Conservation (phyloP, 495 filamentous ascomycete genomes). For the Trichoderma erinaceum region DNA sequence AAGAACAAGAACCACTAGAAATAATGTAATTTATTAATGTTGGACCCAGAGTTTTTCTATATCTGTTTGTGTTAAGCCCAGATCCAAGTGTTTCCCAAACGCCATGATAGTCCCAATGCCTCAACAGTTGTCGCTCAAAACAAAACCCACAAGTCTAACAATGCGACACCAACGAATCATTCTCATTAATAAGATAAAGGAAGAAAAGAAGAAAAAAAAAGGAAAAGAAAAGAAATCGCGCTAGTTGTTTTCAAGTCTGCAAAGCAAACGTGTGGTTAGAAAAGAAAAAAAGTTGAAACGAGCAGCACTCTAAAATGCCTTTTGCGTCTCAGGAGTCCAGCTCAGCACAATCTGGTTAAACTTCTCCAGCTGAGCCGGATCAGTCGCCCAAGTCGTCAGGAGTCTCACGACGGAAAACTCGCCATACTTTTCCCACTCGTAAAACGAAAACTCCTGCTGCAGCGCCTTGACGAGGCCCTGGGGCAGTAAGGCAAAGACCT, state of each 20-base stretch:
- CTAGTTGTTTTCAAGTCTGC: neutral
- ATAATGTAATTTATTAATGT: no score
- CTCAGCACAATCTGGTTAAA: slow-evolving; percentile 3
- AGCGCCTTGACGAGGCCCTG: slow-evolving; percentile 9
- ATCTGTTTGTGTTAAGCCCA: no score
- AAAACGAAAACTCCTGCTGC: slow-evolving; percentile 14
- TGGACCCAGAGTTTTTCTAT: no score
- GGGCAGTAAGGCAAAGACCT: slow-evolving; percentile 15
- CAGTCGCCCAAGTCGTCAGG: slow-evolving; percentile 15
- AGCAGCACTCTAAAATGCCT: neutral
- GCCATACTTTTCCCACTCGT: slow-evolving; percentile 14
- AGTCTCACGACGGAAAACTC: slow-evolving; percentile 10
- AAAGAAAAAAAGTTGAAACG: neutral
- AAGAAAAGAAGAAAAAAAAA: neutral
- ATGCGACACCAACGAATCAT: no score
- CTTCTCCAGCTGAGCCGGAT: slow-evolving; percentile 11
- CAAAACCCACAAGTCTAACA: no score
- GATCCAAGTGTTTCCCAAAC: no score
- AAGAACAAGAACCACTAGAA: no score
- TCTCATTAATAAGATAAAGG: no score
- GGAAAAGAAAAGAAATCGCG: neutral
- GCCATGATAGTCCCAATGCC: no score
- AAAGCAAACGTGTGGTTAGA: neutral
- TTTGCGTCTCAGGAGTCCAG: neutral
- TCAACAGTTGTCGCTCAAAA: no score